Base-by-base conservation (phyloP, 345 rosid genomes). In the Eucalyptus erythrocorys region DNA sequence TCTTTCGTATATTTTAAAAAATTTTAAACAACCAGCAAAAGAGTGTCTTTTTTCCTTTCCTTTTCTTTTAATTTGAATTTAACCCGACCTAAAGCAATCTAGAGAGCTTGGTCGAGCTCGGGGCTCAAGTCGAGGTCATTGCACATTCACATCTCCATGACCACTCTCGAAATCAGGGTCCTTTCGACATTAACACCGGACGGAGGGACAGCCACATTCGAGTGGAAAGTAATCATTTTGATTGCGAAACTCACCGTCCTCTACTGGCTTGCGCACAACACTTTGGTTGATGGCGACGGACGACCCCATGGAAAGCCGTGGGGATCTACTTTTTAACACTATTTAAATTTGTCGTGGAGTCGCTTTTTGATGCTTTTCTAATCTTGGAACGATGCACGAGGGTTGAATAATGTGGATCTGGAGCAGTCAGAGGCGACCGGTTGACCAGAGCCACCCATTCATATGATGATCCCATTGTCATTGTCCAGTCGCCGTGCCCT, bases 141-240 rank as follows among this genome's bases (percentile, higher is more conserved):
- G 43, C 7, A 17, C 43, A 32, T 32, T 13, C 24, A 17, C 2
- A 16, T 32, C 10, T 68, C 13, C 80, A 5, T 66, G 42, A 4
- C 79, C 10, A 32, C 24, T 66, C 24, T 9, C 40, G n/a, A 64
- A 14, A n/a, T 64, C 10, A n/a, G 2, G 40, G 37, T 1, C 40
- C 6, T 8, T 8, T 8, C 6, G 12, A 34, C 42, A 14, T 16
- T 66, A 51, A 3, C 37, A 10, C 4, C 43, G 11, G 42, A 71
- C 2, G 45, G 43, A 14, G 45, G 24, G 45, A 71, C 10, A 1
- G 0, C 5, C 13, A 5, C 43, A 34, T 32, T 10, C 2, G 4
- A 7, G 10, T 51, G 57, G 4, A 51, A 1, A 51, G 57, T 51
- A 51, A 3, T 51, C 2, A 7, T 19, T 51, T 19, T 3, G 57